Conservation (phyloP, 2,329 filamentous ascomycete genomes). For the Trichoderma simmonsii region DNA sequence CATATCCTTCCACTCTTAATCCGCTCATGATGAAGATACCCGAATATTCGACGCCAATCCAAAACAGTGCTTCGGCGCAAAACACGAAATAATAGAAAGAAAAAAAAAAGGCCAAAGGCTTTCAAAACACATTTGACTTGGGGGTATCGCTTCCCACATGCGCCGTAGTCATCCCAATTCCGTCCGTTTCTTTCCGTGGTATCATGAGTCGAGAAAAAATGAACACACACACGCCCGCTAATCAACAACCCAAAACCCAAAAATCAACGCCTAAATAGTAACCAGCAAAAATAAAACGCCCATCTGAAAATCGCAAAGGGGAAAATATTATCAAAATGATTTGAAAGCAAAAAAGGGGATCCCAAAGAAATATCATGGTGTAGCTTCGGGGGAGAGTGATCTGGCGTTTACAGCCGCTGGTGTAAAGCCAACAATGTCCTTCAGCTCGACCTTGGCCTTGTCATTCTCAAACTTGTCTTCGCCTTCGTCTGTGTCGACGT, state of each 20-base stretch:
- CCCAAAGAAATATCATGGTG: neutral
- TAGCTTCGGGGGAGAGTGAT: neutral
- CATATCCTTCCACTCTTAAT: neutral
- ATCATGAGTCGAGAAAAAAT: constrained; percentile 14
- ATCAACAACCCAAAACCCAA: neutral
- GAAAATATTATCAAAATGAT: neutral
- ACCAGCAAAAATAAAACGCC: neutral
- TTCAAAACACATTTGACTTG: neutral
- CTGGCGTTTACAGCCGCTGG: constrained; percentile 22
- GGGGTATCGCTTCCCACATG: constrained; percentile 22
- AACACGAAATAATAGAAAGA: neutral
- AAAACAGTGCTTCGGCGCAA: neutral
- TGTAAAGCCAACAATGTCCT: constrained; percentile 34
- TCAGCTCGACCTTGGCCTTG: constrained; percentile 39
- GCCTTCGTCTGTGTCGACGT: constrained; percentile 31
- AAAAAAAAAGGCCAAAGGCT: neutral
- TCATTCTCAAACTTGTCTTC: constrained; percentile 36
- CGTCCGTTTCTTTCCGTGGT: constrained; percentile 13
- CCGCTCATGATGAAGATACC: neutral
- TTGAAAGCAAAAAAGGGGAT: neutral
- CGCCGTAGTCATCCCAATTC: constrained; percentile 17
- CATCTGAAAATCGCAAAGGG: neutral
- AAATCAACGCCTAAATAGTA: constrained; percentile 11
- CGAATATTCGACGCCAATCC: neutral
- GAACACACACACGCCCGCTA: constrained; percentile 12